Evolutionary conservation across 2,329 filamentous ascomycete genomes (phyloP), one percentile per base, ranked within the genome.

Genomic region (Aspergillus sp.): DNA sequence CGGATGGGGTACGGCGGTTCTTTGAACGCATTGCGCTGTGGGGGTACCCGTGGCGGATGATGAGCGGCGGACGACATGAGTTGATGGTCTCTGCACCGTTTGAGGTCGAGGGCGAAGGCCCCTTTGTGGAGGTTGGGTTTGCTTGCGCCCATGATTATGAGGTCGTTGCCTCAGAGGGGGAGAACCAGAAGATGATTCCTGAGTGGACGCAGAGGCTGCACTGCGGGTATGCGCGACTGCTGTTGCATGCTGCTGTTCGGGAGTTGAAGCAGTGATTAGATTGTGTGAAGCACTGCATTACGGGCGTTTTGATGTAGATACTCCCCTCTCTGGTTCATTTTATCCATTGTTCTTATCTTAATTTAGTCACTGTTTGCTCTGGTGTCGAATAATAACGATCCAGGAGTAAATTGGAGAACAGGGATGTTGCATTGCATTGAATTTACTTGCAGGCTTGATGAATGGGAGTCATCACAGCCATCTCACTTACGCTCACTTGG

Each of bases 41-140:
- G 64, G 65, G 65, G 8, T 68, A 67, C 54, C 64, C 64, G 8
- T 68, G 60, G 60, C 65, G 58, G 17, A 38, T 59, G 47, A 64
- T 58, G 64, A 60, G 59, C 2, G 59, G 62, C 1, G 60, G 65
- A 4, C 49, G 63, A 16, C 60, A 63, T 53, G 64, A 66, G 53
- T 48, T 64, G 46, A 64, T 64, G 45, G 59, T 66, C 1, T 65
- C 61, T 8, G 51, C 56, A 43, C 60, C 58, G 16, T 66, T 62
- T 45, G 49, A 49, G 3, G 46, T 52, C 0, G 53, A 53, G 2
- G 58, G 51, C 49, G n/a, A 22, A 26, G 3, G 40, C 0, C 40
- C 40, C 17, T 52, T 60, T 13, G 60, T 67, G 9, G 63, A 68
- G 42, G 60, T 68, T n/a, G 45, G 64, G 5, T 65, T 65, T 49